These are phyloP conservation scores for Pouteria campechiana DNA, from an alignment of 179 eudicot genomes.

Conservation along the genomic window DNA sequence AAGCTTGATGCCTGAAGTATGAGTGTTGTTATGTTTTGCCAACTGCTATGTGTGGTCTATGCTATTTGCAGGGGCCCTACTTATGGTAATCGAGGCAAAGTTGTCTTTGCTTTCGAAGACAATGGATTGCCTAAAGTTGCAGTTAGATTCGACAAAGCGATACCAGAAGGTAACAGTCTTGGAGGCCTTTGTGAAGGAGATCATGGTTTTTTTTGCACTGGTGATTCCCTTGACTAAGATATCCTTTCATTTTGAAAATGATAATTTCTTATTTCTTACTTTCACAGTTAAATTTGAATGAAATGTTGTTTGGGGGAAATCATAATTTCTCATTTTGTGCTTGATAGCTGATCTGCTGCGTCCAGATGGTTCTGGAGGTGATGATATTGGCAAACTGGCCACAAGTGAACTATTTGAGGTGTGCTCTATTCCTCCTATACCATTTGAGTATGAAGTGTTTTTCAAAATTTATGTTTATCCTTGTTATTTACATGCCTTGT, in stretches of 20 bases:
- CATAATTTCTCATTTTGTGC: not conserved
- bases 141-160: slow-evolving; percentile 75
- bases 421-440: not conserved
- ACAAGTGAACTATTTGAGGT: slow-evolving; percentile 89
- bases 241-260: not conserved
- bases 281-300: no score
- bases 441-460: not conserved
- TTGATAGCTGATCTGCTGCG: slow-evolving; percentile 65
- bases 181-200: slow-evolving; percentile 87
- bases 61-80: slow-evolving; percentile 69
- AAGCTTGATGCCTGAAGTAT: no score
- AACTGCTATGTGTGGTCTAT: no score
- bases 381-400: slow-evolving; percentile 68
- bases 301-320: slow-evolving; percentile 1
- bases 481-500: not conserved
- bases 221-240: slow-evolving; percentile 22
- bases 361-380: slow-evolving; percentile 54
- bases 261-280: no score
- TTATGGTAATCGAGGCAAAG: slow-evolving; percentile 73
- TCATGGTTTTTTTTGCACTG: slow-evolving; percentile 91
- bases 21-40: no score
- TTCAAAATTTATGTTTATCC: not conserved
- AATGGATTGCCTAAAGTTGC: slow-evolving; percentile 81
- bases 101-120: slow-evolving; percentile 75
- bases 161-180: slow-evolving; percentile 81